Base-by-base conservation (phyloP, 2,329 filamentous ascomycete genomes). In the Penicillium verrucosum region DNA sequence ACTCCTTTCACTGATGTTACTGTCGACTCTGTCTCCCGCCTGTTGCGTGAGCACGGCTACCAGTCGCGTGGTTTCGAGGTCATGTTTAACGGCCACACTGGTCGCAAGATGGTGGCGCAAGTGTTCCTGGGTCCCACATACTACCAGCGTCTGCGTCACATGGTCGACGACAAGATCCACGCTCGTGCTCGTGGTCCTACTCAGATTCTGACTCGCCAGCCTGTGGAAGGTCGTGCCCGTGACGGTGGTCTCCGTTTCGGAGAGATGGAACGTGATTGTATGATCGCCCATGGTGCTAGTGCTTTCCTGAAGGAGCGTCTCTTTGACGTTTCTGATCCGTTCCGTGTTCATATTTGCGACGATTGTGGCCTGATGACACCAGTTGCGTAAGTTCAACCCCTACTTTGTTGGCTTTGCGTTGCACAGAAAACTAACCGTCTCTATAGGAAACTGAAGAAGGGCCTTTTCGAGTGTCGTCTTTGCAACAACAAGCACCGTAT, bases 241-340 rank as follows among this genome's bases (percentile, higher is more conserved):
- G 95, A 99, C 73, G 94, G 94, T 83, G 94, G 94, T 81, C 84
- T 99, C 43, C 93, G 95, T 73, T 99, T 99, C 85, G 94, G 94
- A 87, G 94, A 99, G 82, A 99, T 99, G 94, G 95, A 99, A 78
- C 93, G 95, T 80, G 95, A 99, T 85, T 99, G 94, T 75, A 99
- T 99, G 94, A 99, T 99, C 80, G 92, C 95, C n/a, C 95, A 99
- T 74, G 94, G 94, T 73, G 94, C 95, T 4, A 93, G 91, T 53
- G 89, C 92, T 1, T 99, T 99, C 84, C 79, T 99, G 71, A 99
- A 99, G 80, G 94, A 99, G 81, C 86, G 94, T 69, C 79, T 99
- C 57, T 97, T 99, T 70, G 93, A 97, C 74, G 94, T 99, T 49
- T 96, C 91, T 51, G 94, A 99, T 79, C 93, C 94, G 37, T 99